A percentile compares a stretch with the other conserved stretches of the same genome.
Conservation (phyloP, 345 rosid genomes). For the Mercurialis annua region DNA sequence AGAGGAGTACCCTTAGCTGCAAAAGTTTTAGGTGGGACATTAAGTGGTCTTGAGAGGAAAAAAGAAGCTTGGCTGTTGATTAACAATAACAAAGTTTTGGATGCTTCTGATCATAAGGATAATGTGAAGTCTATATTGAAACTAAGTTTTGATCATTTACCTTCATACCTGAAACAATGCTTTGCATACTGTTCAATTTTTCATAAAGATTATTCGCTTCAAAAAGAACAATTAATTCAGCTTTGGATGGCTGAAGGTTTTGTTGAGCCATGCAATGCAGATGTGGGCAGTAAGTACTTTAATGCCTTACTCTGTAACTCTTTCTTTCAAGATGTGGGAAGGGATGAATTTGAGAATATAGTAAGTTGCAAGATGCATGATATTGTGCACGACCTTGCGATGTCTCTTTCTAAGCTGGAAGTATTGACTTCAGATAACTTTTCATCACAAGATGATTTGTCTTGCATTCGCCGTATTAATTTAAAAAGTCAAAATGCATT, state of each 20-base stretch:
- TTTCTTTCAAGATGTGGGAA: slow-evolving; percentile 21
- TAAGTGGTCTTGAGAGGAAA: background rate
- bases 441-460: background rate
- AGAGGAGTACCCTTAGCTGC: slow-evolving; percentile 22
- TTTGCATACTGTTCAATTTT: slow-evolving; percentile 11
- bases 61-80: slow-evolving; percentile 9
- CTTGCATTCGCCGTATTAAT: slow-evolving; percentile 10
- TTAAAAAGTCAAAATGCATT: background rate
- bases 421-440: background rate
- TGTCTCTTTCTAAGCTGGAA: slow-evolving; percentile 13
- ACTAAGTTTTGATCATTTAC: slow-evolving; percentile 11
- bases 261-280: background rate
- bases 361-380: slow-evolving; percentile 17
- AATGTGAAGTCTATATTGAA: background rate
- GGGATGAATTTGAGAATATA: background rate
- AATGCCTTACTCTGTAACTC: slow-evolving; percentile 14
- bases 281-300: slow-evolving; percentile 20
- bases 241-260: slow-evolving; percentile 15
- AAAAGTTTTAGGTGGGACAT: background rate
- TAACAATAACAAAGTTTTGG: slow-evolving; percentile 10
- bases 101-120: background rate
- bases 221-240: slow-evolving; percentile 4
- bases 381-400: slow-evolving; percentile 22
- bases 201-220: background rate
- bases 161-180: slow-evolving; percentile 1